A percentile compares a stretch with the other conserved stretches of the same genome.
These are phyloP conservation scores for Thamnidium elegans DNA, from an alignment of 192 early-diverging fungal genomes.

Conservation along the genomic window DNA sequence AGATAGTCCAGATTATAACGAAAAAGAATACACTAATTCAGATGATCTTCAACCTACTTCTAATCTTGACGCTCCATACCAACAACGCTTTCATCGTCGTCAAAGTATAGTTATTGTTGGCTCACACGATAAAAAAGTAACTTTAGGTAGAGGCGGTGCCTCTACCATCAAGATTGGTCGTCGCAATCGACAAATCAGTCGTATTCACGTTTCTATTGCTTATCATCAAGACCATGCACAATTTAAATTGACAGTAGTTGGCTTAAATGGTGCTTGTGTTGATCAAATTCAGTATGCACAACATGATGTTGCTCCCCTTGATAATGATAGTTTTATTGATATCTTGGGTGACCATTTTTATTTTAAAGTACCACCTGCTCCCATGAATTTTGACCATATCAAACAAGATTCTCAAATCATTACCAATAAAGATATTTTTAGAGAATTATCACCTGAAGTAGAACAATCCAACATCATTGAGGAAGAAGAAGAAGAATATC, in stretches of 20 bases:
- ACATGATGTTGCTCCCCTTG: constrained; percentile 35
- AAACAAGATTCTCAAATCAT: neutral
- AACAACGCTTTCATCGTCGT: neutral
- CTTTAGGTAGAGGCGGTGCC: constrained; percentile 46
- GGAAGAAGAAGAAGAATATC: neutral
- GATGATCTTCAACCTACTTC: constrained; percentile 26
- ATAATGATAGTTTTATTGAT: constrained; percentile 41
- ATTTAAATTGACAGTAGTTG: constrained; percentile 47
- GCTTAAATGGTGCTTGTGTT: constrained; percentile 46
- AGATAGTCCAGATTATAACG: constrained; percentile 15
- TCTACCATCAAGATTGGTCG: constrained; percentile 48
- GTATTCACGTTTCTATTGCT: constrained; percentile 45
- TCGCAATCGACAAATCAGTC: constrained; percentile 50
- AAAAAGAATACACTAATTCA: constrained; percentile 17
- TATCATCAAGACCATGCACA: constrained; percentile 16
- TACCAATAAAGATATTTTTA: neutral
- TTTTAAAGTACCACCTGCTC: constrained; percentile 33
- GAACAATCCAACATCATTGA: neutral
- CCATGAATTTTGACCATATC: neutral
- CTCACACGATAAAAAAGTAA: constrained; percentile 24
- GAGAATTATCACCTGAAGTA: constrained; percentile 2
- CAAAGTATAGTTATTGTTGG: constrained; percentile 21
- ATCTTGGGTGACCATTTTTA: constrained; percentile 46
- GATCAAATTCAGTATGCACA: constrained; percentile 40
- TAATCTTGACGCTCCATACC: neutral